These are phyloP conservation scores for Crithidia thermophila DNA, from an alignment of 208 protist genomes.

Conservation along the genomic window DNA sequence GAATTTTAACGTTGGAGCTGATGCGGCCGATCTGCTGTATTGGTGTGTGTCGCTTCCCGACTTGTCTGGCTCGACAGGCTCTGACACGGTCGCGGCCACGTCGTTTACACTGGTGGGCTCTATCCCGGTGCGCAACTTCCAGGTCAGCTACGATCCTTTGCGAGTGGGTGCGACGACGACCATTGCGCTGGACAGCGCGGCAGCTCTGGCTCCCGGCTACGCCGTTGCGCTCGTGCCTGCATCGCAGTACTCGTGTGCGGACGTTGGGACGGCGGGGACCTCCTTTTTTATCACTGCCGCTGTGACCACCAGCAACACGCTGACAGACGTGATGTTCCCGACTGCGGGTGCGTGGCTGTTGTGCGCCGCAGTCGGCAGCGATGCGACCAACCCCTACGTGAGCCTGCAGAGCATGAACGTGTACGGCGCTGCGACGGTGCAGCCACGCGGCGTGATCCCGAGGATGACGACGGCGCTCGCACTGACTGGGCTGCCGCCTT, in stretches of 20 bases:
- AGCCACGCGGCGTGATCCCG: background rate
- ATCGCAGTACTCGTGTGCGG: background rate
- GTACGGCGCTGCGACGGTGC: slow-evolving; percentile 5
- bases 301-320: slow-evolving; percentile 4
- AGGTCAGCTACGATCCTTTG: background rate
- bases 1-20: background rate
- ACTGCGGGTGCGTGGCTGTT: background rate
- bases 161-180: background rate
- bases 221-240: slow-evolving; percentile 1
- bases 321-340: background rate
- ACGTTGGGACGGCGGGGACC: background rate
- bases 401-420: background rate
- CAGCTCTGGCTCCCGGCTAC: background rate
- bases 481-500: background rate
- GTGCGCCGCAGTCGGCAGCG: background rate
- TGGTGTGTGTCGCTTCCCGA: slow-evolving; percentile 5
- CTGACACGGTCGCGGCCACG: background rate
- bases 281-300: background rate
- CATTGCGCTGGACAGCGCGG: background rate
- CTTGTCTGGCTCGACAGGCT: background rate
- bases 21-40: slow-evolving; percentile 4
- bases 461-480: background rate
- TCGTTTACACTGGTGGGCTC: background rate
- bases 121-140: background rate
- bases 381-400: background rate